These are phyloP conservation scores for Emericellopsis terricola DNA, from an alignment of 495 filamentous ascomycete genomes.

Conservation along the genomic window DNA sequence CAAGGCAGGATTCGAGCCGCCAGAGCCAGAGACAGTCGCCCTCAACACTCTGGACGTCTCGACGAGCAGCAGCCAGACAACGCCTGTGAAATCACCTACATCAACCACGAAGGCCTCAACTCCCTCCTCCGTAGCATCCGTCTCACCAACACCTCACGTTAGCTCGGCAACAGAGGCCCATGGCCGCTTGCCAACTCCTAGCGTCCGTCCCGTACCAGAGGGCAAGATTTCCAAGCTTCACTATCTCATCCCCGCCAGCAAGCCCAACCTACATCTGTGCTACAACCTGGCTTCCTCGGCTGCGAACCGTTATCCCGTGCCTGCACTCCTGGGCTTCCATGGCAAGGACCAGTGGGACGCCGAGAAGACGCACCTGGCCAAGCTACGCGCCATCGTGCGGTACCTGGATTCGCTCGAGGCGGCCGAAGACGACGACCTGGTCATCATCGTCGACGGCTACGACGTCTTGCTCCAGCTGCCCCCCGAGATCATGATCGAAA, in stretches of 20 bases:
- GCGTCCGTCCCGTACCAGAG: too few species aligned
- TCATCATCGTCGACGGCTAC: slow-evolving; percentile 4
- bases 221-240: slow-evolving; percentile 1
- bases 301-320: neutral
- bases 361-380: slow-evolving; percentile 2
- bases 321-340: slow-evolving; percentile 1
- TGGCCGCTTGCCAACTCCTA: too few species aligned
- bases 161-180: too few species aligned
- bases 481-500: slow-evolving; percentile 2
- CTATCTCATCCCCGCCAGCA: slow-evolving; percentile 2
- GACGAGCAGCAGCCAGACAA: too few species aligned
- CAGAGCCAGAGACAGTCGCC: too few species aligned
- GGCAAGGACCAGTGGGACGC: slow-evolving; percentile 1
- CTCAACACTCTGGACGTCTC: too few species aligned
- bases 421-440: slow-evolving; percentile 3
- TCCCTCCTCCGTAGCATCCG: too few species aligned
- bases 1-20: too few species aligned
- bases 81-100: too few species aligned
- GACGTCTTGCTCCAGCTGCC: slow-evolving; percentile 3
- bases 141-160: too few species aligned
- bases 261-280: slow-evolving; percentile 2
- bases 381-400: slow-evolving; percentile 1
- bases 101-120: too few species aligned
- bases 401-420: neutral
- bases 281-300: slow-evolving; percentile 1